phyloP scores from a whole-genome alignment of 768 basidiomycete genomes.

The Fomitopsis serialis region DNA sequence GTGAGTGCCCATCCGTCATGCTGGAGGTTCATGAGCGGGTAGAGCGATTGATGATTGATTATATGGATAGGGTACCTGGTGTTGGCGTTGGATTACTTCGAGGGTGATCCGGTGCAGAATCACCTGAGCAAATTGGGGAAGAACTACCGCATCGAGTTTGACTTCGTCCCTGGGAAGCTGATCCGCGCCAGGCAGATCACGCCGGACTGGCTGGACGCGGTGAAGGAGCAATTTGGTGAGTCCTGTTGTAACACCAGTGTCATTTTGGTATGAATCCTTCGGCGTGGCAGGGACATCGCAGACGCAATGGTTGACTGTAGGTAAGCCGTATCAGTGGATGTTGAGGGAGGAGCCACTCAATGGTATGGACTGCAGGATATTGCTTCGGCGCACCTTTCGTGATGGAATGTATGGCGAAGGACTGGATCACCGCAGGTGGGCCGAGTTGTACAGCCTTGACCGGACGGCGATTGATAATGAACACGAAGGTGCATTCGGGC shows the following conservation, averaged over 20 bases:
- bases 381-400: slow-evolving; percentile 54
- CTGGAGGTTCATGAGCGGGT: too few relatives aligned
- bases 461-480: not conserved
- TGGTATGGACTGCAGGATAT: slow-evolving; percentile 33
- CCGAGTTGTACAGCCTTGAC: not conserved
- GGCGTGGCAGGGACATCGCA: slow-evolving; percentile 16
- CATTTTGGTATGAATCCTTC: too few relatives aligned
- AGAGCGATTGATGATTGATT: not conserved
- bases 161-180: slow-evolving; percentile 2
- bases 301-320: slow-evolving; percentile 13
- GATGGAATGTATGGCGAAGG: slow-evolving; percentile 39
- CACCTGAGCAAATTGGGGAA: slow-evolving; percentile 27
- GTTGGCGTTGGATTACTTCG: slow-evolving; percentile 59
- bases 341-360: too few relatives aligned
- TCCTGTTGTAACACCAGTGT: too few relatives aligned
- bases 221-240: slow-evolving; percentile 45
- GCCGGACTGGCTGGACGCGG: slow-evolving; percentile 48
- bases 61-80: slow-evolving; percentile 46
- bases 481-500: slow-evolving; percentile 45
- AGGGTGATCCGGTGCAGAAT: slow-evolving; percentile 46
- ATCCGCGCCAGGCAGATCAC: slow-evolving; percentile 33
- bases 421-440: slow-evolving; percentile 43
- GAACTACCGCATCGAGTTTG: not conserved
- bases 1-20: too few relatives aligned
- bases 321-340: not conserved